Conservation (phyloP, 208 protist genomes). For the Strigomonas culicis region DNA sequence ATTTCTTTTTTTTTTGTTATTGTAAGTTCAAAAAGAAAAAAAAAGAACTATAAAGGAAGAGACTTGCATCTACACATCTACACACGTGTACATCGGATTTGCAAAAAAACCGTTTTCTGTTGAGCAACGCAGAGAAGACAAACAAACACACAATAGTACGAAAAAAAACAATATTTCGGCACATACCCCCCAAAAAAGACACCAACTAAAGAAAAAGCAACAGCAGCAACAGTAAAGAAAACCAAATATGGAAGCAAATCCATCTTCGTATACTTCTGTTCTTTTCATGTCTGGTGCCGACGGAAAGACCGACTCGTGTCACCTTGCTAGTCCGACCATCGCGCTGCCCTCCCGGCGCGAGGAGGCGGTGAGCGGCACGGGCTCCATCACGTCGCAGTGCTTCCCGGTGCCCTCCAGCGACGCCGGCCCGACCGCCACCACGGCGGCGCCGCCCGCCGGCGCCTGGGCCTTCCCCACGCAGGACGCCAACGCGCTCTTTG, state of each 20-base stretch:
- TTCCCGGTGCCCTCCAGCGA: slow-evolving; percentile 1
- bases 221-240: not conserved
- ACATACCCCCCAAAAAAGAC: slow-evolving; percentile 4
- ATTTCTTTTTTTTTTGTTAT: slow-evolving; percentile 1
- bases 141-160: not conserved
- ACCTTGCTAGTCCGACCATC: not conserved
- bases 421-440: not conserved
- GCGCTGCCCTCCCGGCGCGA: no score
- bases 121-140: not conserved
- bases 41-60: not conserved
- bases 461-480: not conserved
- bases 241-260: not conserved
- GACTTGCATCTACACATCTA: not conserved
- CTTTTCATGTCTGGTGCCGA: no score
- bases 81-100: not conserved
- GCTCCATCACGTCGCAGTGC: not conserved
- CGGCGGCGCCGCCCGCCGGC: not conserved
- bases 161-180: slow-evolving; percentile 6
- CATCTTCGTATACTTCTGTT: no score
- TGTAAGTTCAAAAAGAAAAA: slow-evolving; percentile 1
- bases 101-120: not conserved
- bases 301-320: not conserved
- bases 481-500: not conserved
- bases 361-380: no score
- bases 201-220: slow-evolving; percentile 5